A percentile compares a stretch with the other conserved stretches of the same genome.
These are phyloP conservation scores for Cetraspora pellucida DNA, from an alignment of 192 early-diverging fungal species.

Conservation along the genomic window DNA sequence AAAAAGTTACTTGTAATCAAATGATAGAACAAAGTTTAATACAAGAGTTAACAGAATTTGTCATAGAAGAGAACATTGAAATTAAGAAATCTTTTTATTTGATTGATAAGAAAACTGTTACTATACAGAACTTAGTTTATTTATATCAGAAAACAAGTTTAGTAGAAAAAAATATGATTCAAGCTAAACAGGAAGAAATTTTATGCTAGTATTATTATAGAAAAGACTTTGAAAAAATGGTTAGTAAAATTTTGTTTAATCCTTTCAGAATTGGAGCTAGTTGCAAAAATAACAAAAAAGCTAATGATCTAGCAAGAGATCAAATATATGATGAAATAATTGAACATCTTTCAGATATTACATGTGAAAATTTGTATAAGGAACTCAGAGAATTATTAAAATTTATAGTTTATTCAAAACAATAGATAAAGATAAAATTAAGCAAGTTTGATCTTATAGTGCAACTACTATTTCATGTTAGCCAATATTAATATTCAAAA, in stretches of 20 bases:
- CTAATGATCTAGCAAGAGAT: neutral
- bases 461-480: conserved; percentile 3
- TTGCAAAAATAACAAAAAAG: conserved; percentile 1
- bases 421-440: conserved; percentile 15
- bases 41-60: neutral
- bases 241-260: conserved; percentile 1
- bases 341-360: neutral
- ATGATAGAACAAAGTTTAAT: conserved; percentile 19
- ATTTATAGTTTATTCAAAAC: neutral
- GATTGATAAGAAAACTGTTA: neutral
- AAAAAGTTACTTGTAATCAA: conserved; percentile 6
- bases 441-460: conserved; percentile 15
- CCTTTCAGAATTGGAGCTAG: neutral
- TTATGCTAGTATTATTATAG: conserved; percentile 16
- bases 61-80: neutral
- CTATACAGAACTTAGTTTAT: neutral
- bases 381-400: conserved; percentile 12
- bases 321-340: conserved; percentile 8
- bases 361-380: neutral
- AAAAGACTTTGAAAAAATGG: conserved; percentile 2
- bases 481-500: neutral
- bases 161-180: neutral
- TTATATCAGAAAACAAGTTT: neutral
- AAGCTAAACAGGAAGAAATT: neutral
- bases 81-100: neutral